Evolutionary conservation across 2,329 filamentous ascomycete species (phyloP), one percentile per base, ranked within the genome.

Genomic region (Trichoderma sp.): DNA sequence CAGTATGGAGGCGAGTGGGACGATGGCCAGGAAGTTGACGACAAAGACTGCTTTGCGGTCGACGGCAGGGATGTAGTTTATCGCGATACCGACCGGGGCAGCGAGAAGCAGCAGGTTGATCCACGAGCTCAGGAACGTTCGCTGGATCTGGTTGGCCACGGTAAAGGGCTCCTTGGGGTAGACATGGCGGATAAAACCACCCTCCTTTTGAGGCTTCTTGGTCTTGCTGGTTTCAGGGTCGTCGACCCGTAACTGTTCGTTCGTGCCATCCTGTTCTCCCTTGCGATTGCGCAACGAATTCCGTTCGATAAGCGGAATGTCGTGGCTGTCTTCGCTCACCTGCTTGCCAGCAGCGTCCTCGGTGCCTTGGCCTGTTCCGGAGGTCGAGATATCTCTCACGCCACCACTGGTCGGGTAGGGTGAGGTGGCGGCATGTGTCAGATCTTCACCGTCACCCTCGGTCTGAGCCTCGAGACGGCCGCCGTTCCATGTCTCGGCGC

Each of bases 1-100:
- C 28, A 98, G 86, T 85, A 97, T 91, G 15, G 92, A 93, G 3
- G 95, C 95, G 53, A 98, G 86, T 0, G 95, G 95, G 72, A 98
- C 91, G 76, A 98, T 97, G 73, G 95, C 95, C 74, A 98, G 88
- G 78, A 98, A 98, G 83, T 98, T 98, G 82, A 98, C 88, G 71
- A 95, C 89, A 78, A 98, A 98, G 61, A 96, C 85, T 36, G 86
- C 87, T 72, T 92, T 85, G 3, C 86, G 84, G 77, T 87, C 85
- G 66, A 92, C 83, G 12, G 80, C 76, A 5, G 78, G 75, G 21
- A 89, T 82, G 78, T 91, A 94, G 77, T 93, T 89, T 67, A 95
- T 80, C 2, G 88, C 92, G 77, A 97, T 93, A 72, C 95, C 95
- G 39, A 90, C 88, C 0, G 95, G 95, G 0, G 93, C 94, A 26